A percentile compares a stretch with the other conserved stretches of the same genome.
These are phyloP conservation scores for Colletotrichum sp. DNA, from an alignment of 2,329 filamentous ascomycete genomes.

Conservation along the genomic window DNA sequence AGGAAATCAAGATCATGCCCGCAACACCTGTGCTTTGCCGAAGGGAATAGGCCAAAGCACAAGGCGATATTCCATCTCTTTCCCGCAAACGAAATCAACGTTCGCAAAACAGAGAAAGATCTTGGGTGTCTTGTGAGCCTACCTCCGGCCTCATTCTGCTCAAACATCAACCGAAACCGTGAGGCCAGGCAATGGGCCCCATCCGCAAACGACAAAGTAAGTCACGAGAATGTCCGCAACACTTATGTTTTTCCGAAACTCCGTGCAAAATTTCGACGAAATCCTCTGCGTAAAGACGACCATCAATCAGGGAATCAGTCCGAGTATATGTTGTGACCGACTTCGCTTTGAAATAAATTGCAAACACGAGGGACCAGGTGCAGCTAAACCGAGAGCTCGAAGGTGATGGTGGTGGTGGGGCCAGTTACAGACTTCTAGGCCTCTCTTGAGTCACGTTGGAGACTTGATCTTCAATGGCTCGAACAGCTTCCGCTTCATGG, in stretches of 20 bases:
- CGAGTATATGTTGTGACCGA: neutral
- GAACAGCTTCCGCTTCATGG: neutral
- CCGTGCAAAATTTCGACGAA: neutral
- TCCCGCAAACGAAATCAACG: too few species aligned
- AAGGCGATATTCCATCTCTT: too few species aligned
- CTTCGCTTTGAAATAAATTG: neutral
- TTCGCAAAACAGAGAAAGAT: too few species aligned
- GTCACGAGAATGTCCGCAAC: neutral
- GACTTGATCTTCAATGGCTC: neutral
- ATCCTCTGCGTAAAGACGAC: neutral
- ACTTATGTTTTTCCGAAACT: neutral
- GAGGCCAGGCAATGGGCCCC: neutral
- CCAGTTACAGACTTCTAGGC: neutral
- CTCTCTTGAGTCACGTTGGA: neutral
- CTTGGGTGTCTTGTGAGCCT: too few species aligned
- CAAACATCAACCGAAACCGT: neutral
- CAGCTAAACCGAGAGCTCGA: neutral
- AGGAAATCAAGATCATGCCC: too few species aligned
- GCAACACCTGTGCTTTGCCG: too few species aligned
- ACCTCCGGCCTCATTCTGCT: neutral
- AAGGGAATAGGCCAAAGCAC: too few species aligned
- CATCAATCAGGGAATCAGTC: neutral
- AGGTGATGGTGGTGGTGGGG: neutral
- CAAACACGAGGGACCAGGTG: neutral
- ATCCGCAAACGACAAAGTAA: neutral